A percentile compares a stretch with the other conserved stretches of the same genome.
Evolutionary conservation across 352 stramenopile genomes (phyloP).

Genomic region (Phytophthora palmivora): DNA sequence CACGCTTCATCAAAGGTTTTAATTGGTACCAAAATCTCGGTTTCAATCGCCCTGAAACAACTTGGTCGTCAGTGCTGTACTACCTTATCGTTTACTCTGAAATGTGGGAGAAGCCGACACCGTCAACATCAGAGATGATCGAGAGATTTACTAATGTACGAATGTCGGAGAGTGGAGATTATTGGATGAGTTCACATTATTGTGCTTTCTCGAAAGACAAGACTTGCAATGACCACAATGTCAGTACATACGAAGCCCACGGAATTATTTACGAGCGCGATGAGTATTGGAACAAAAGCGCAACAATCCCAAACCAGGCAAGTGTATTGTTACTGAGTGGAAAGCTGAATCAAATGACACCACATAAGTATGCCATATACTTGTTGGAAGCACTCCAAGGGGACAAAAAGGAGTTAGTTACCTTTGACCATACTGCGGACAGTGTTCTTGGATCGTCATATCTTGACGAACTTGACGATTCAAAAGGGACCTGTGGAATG

Average conservation of each 20-base stretch:
- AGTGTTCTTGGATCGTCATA: constrained; percentile 34
- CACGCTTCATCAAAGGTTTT: not conserved
- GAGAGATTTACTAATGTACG: constrained; percentile 20
- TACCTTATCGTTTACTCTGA: constrained; percentile 51
- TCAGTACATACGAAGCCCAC: constrained; percentile 14
- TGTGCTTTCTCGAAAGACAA: constrained; percentile 54
- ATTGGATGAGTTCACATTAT: constrained; percentile 36
- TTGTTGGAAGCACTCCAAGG: constrained; percentile 26
- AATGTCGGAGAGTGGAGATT: constrained; percentile 16
- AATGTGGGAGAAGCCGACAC: constrained; percentile 44
- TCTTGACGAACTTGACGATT: constrained; percentile 21
- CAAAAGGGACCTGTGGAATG: constrained; percentile 39
- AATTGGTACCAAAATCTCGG: constrained; percentile 7
- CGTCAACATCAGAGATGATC: not conserved
- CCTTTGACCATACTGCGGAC: constrained; percentile 44
- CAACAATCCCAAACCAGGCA: constrained; percentile 36
- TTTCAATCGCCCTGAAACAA: not conserved
- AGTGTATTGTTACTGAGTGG: constrained; percentile 51
- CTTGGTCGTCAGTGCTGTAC: constrained; percentile 41
- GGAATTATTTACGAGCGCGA: constrained; percentile 46
- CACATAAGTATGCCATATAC: constrained; percentile 36
- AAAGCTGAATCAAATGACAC: constrained; percentile 49
- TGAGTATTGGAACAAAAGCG: constrained; percentile 47
- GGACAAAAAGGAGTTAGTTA: constrained; percentile 40
- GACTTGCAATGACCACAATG: constrained; percentile 16